These are phyloP conservation scores for Cucurbita moschata DNA, from an alignment of 306 rosid species.

Conservation along the genomic window DNA sequence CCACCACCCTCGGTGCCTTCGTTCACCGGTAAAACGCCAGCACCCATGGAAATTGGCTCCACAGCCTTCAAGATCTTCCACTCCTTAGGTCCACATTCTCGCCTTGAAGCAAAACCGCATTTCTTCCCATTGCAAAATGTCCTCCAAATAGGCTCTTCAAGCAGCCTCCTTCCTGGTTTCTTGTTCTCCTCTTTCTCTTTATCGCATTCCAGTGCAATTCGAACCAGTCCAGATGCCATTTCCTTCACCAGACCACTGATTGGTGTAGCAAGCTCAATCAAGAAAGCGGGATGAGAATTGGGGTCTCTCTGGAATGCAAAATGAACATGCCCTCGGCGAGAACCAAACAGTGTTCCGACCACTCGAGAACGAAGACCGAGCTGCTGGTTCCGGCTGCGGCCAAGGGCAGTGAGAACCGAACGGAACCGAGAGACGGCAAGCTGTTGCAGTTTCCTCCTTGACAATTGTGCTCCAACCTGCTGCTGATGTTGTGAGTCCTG, in stretches of 20 bases:
- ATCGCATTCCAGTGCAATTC: constrained; percentile 91
- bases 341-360: constrained; percentile 78
- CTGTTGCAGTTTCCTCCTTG: constrained; percentile 49
- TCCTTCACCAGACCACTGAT: constrained; percentile 81
- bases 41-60: constrained; percentile 94
- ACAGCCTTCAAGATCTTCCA: constrained; percentile 78
- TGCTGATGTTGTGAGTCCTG: constrained; percentile 5
- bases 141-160: constrained; percentile 84
- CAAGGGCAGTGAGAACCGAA: constrained; percentile 56
- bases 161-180: constrained; percentile 17
- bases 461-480: constrained; percentile 14
- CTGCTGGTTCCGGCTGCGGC: constrained; percentile 47
- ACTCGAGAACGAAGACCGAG: constrained; percentile 59
- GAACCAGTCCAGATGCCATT: constrained; percentile 94
- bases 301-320: constrained; percentile 82
- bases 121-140: constrained; percentile 86
- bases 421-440: constrained; percentile 62
- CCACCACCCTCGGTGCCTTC: not conserved
- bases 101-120: constrained; percentile 71
- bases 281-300: constrained; percentile 60
- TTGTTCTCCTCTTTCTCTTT: constrained; percentile 33
- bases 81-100: constrained; percentile 79
- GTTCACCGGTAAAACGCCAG: constrained; percentile 68
- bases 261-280: constrained; percentile 87
- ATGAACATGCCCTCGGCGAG: constrained; percentile 86